Percentiles rank a stretch among this genome's conserved stretches.
Evolutionary conservation across 2,329 filamentous ascomycete genomes (phyloP).

Genomic region (Ophiosphaerella korrae): DNA sequence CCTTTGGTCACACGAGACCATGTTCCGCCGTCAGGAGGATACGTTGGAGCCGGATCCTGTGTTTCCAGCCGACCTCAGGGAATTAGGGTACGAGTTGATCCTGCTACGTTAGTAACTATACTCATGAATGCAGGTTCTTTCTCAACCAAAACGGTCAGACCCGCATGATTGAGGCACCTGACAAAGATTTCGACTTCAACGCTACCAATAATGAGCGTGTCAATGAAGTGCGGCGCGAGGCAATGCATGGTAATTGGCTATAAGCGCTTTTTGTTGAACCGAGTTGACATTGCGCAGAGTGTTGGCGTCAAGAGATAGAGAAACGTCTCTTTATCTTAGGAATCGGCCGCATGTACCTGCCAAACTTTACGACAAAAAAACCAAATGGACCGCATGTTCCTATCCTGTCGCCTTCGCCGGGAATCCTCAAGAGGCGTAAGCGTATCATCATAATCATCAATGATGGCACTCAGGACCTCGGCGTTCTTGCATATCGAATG

Average conservation of each 20-base stretch:
- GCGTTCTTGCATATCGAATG: slow-evolving; percentile 73
- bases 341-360: slow-evolving; percentile 66
- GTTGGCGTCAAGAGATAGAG: slow-evolving; percentile 65
- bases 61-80: slow-evolving; percentile 68
- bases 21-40: slow-evolving; percentile 76
- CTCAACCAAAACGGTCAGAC: slow-evolving; percentile 77
- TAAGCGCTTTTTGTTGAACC: neutral
- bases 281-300: slow-evolving; percentile 55
- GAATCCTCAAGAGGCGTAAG: slow-evolving; percentile 59
- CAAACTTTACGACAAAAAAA: slow-evolving; percentile 55
- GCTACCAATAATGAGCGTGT: slow-evolving; percentile 74
- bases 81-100: slow-evolving; percentile 66
- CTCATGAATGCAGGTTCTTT: slow-evolving; percentile 66
- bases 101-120: neutral
- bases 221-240: slow-evolving; percentile 72
- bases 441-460: slow-evolving; percentile 78
- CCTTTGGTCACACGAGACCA: slow-evolving; percentile 41
- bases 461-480: slow-evolving; percentile 78
- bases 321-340: slow-evolving; percentile 66
- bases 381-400: slow-evolving; percentile 63
- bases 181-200: slow-evolving; percentile 75
- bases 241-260: slow-evolving; percentile 68
- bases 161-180: slow-evolving; percentile 69
- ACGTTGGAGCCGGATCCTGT: slow-evolving; percentile 69
- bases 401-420: slow-evolving; percentile 65